A percentile compares a stretch with the other conserved stretches of the same genome.
These are phyloP conservation scores for Fusarium papillatum DNA, from an alignment of 2,329 filamentous ascomycete species.

Conservation along the genomic window DNA sequence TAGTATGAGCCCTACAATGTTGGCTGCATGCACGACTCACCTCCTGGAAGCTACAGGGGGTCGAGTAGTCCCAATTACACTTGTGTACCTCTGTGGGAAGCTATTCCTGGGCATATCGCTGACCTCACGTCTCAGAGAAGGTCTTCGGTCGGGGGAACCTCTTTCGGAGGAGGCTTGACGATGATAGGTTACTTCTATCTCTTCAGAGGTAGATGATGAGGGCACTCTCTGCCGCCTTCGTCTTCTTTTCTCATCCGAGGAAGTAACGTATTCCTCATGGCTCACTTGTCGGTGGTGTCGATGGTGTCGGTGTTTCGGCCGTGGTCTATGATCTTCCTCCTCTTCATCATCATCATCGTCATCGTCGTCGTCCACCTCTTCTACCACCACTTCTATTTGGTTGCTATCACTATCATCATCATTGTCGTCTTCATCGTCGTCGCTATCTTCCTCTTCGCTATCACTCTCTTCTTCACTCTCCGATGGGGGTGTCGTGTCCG, in stretches of 20 bases:
- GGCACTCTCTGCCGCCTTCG: slow-evolving; percentile 40
- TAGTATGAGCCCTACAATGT: slow-evolving; percentile 2
- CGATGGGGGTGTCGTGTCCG: slow-evolving; percentile 34
- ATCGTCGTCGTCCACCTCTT: slow-evolving; percentile 46
- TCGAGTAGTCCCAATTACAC: slow-evolving; percentile 50
- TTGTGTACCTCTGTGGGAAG: slow-evolving; percentile 40
- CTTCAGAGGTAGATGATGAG: slow-evolving; percentile 41
- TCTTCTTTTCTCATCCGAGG: slow-evolving; percentile 40
- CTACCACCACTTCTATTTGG: slow-evolving; percentile 42
- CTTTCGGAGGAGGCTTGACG: slow-evolving; percentile 44
- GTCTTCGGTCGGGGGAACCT: slow-evolving; percentile 45
- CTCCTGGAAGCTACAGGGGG: slow-evolving; percentile 51
- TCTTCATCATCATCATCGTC: slow-evolving; percentile 8
- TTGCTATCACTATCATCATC: slow-evolving; percentile 29
- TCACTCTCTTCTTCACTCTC: slow-evolving; percentile 34
- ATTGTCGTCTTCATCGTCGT: slow-evolving; percentile 7
- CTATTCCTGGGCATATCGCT: slow-evolving; percentile 48
- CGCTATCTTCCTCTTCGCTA: slow-evolving; percentile 13
- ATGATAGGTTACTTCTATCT: slow-evolving; percentile 39
- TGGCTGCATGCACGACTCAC: slow-evolving; percentile 32
- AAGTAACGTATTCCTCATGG: slow-evolving; percentile 44
- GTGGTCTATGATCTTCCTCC: slow-evolving; percentile 17
- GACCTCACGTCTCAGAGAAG: slow-evolving; percentile 44
- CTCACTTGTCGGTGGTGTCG: slow-evolving; percentile 37
- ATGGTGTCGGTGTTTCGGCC: slow-evolving; percentile 12